Evolutionary conservation across 73 alveolate species (phyloP), one percentile per base, ranked within the genome.

Genomic region (Tetrahymena thermophila): DNA sequence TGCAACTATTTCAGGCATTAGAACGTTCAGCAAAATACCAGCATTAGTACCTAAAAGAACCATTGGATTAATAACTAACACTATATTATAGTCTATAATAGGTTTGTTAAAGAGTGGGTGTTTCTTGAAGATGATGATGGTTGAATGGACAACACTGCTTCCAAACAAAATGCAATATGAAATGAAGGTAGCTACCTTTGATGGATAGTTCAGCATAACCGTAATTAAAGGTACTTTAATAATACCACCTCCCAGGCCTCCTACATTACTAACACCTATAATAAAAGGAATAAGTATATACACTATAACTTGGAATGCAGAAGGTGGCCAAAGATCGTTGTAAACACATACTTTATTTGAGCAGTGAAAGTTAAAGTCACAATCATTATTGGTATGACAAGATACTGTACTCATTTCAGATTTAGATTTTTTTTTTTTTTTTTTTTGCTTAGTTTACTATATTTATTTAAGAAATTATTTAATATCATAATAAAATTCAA

Each of bases 221-320:
- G 84, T 58, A 25, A 94, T 40, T 11, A 94, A 42, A 55, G 96
- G 96, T 19, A 94, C 38, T 42, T 94, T 94, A 58, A 83, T 94
- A 38, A 94, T 94, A n/a, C 96, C 96, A 25, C 96, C 96, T 71
- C 96, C 96, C 10, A 94, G 19, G 23, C 96, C 96, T 14, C 96
- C 96, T 8, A 94, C 96, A 40, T 93, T 71, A 25, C 94, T 42
- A 34, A 94, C 35, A 35, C 94, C 96, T 85, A 94, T 42, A 35
- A 83, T 35, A 9, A 94, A 16, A 28, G 89, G 85, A 83, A 94
- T 94, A 37, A 94, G 17, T 14, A 93, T 25, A 93, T 35, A 93
- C 7, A 31, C 94, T 31, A 37, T 34, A 3, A 37, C 23, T 17
- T 93, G 34, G 9, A 55, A 16, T 19, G 84, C 84, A 55, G 23